phyloP scores from a whole-genome alignment of 2,329 filamentous ascomycete genomes.

The Pyrenophora graminea region DNA sequence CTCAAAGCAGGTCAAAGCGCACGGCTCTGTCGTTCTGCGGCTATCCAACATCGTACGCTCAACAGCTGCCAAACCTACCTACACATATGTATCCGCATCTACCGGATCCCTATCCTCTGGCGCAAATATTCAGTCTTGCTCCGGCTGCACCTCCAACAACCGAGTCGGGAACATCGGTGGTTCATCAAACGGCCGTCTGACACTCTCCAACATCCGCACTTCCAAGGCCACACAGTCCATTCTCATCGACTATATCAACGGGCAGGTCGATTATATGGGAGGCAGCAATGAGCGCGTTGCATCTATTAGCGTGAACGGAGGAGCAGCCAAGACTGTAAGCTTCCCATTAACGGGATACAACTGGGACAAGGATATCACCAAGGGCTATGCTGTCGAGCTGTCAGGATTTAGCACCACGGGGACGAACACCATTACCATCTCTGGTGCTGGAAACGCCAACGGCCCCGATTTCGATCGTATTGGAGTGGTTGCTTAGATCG shows the following conservation, averaged over 20 bases:
- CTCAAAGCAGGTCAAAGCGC: conserved; percentile 26
- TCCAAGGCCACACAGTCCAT: conserved; percentile 21
- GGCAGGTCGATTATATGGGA: conserved; percentile 22
- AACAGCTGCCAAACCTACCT: conserved; percentile 10
- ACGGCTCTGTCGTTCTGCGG: conserved; percentile 21
- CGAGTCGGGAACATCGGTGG: conserved; percentile 27
- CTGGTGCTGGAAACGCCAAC: conserved; percentile 13
- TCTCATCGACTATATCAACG: conserved; percentile 25
- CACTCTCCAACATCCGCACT: conserved; percentile 24
- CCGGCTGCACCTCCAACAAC: conserved; percentile 21
- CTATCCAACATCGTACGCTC: conserved; percentile 22
- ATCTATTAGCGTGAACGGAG: conserved; percentile 25
- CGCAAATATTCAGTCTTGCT: conserved; percentile 20
- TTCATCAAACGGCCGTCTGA: conserved; percentile 17
- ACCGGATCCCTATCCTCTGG: conserved; percentile 21
- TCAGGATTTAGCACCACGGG: conserved; percentile 23
- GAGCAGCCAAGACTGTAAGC: conserved; percentile 21
- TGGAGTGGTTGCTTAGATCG: conserved; percentile 11
- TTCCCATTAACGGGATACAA: conserved; percentile 27
- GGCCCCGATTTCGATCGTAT: conserved; percentile 23
- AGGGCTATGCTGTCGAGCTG: conserved; percentile 21
- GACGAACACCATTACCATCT: conserved; percentile 21
- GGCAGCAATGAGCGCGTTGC: conserved; percentile 25
- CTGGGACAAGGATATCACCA: conserved; percentile 20
- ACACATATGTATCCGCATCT: conserved; percentile 21